Base-by-base conservation (phyloP, 2,329 filamentous ascomycete genomes). In the Rhynchosporium graminicola region DNA sequence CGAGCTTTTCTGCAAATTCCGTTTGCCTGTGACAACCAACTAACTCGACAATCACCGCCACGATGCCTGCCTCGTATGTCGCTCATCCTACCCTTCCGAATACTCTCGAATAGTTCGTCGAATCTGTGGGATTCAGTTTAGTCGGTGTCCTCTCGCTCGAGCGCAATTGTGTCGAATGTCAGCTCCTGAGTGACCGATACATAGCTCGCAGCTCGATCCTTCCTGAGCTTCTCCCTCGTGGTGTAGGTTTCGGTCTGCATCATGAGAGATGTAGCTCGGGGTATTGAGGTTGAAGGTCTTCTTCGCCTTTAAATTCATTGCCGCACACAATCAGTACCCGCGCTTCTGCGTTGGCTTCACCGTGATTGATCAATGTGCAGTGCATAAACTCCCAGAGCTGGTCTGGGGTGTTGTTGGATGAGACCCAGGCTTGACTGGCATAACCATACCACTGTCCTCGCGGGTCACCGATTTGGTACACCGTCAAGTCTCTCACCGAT, bases 61-160 rank as follows among this genome's bases (percentile, higher is more conserved):
- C 77, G 77, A 87, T 86, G 83, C 77, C 82, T 70, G 72, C 77
- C 65, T 67, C 72, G 72, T 74, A 73, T 58, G 72, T 63, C 36
- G 52, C 62, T 65, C 63, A 54, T 50, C 48, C 59, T 54, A 15
- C 15, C 36, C 51, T 12, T 6, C 40, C 51, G 36, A 54, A 54
- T 40, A 54, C 15, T 62, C 61, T 69, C 63, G 62, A 68, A 68
- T 63, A 69, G 66, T 56, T 68, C 65, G 70, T 68, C 67, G 66
- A 67, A 61, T 67, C 65, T 64, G 66, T 64, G 68, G 68, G 69
- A 62, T 70, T 69, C 68, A 68, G 70, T 64, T 89, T 91, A 91
- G 88, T 90, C 84, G 67, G 86, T 83, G 89, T 91, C 87, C 87
- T 89, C 87, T 91, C 86, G 87, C 89, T 92, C 87, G 87, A 69